phyloP scores from a whole-genome alignment of 176 grass and related monocot genomes.

The Avena sativa region DNA sequence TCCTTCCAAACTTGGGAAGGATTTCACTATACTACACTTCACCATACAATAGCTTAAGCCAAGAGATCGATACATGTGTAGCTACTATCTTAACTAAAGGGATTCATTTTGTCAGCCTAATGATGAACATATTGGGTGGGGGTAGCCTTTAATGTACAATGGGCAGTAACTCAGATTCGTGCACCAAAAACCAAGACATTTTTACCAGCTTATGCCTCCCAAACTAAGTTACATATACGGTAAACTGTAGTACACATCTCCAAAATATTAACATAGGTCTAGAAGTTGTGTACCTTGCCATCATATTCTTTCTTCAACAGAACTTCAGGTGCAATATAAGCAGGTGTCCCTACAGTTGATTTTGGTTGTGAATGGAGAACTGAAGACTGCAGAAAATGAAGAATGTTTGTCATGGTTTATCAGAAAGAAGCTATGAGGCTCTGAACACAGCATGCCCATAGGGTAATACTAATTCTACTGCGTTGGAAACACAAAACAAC shows the following conservation, averaged over 20 bases:
- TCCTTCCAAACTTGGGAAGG: not conserved
- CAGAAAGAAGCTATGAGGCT: constrained; percentile 10
- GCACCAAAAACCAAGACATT: constrained; percentile 7
- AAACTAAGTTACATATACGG: not conserved
- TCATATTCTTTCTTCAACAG: constrained; percentile 84
- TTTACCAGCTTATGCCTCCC: constrained; percentile 26
- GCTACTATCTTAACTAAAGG: not conserved
- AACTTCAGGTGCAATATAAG: constrained; percentile 90
- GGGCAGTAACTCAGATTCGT: not conserved
- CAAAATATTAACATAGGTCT: not conserved
- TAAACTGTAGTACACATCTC: not conserved
- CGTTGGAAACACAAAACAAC: not conserved
- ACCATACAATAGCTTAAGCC: constrained; percentile 10
- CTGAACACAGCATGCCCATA: not conserved
- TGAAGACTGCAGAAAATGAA: constrained; percentile 65
- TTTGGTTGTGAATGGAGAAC: constrained; percentile 90
- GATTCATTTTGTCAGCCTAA: constrained; percentile 7
- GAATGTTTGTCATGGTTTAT: constrained; percentile 4
- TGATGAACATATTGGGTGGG: not conserved
- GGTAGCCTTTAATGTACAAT: not conserved
- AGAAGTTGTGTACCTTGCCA: constrained; percentile 62
- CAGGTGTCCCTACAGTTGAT: constrained; percentile 83
- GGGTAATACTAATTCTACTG: constrained; percentile 19
- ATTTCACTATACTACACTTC: not conserved
- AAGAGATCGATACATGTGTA: constrained; percentile 15